A percentile compares a stretch with the other conserved stretches of the same genome.
phyloP scores from a whole-genome alignment of 2,329 filamentous ascomycete species.

The Aspergillus pseudonomiae region DNA sequence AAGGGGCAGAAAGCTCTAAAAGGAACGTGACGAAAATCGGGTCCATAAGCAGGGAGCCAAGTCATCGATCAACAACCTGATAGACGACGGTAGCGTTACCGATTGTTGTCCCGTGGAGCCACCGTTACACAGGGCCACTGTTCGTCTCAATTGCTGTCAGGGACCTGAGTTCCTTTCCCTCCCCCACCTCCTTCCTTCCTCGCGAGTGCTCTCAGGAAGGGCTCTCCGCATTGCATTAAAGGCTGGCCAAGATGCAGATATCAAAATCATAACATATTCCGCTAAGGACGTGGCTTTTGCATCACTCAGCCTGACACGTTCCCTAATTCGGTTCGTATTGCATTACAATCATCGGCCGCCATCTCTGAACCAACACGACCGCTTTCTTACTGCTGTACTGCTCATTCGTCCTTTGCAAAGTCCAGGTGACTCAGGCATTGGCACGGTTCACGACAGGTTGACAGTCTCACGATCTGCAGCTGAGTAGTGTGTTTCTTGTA shows the following conservation, averaged over 20 bases:
- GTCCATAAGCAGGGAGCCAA: conserved; percentile 17
- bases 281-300: conserved; percentile 44
- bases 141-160: conserved; percentile 28
- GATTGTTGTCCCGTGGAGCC: conserved; percentile 15
- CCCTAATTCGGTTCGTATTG: conserved; percentile 35
- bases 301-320: conserved; percentile 35
- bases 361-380: conserved; percentile 31
- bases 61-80: conserved; percentile 14
- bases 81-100: conserved; percentile 15
- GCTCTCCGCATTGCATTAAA: conserved; percentile 44
- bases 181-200: conserved; percentile 22
- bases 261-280: conserved; percentile 42
- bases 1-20: conserved; percentile 16
- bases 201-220: conserved; percentile 45
- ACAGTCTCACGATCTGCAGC: conserved; percentile 32
- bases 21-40: conserved; percentile 19
- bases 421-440: conserved; percentile 45
- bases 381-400: conserved; percentile 32
- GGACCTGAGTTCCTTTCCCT: conserved; percentile 23
- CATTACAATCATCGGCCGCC: conserved; percentile 29
- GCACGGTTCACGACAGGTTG: conserved; percentile 33
- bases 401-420: conserved; percentile 38
- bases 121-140: conserved; percentile 27
- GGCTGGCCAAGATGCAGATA: conserved; percentile 49
- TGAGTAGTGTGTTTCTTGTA: conserved; percentile 33